phyloP scores from a whole-genome alignment of 768 basidiomycete species.

The Leucocoprinus leucothites region DNA sequence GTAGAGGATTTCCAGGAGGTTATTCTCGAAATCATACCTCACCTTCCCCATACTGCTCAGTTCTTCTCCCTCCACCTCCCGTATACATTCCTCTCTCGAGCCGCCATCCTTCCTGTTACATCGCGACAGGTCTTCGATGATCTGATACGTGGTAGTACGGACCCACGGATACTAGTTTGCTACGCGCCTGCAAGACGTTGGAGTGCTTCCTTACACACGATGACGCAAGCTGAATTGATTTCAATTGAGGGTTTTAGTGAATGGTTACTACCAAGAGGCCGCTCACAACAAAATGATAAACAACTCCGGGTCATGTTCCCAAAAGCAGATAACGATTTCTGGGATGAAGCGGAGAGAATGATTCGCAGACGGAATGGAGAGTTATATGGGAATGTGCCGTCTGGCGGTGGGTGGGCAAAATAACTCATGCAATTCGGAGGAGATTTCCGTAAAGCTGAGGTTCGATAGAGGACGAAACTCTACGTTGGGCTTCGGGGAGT shows the following conservation, averaged over 20 bases:
- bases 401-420: no score
- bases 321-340: not conserved
- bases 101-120: not conserved
- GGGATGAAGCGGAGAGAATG: not conserved
- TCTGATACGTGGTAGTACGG: conserved; percentile 1
- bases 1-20: not conserved
- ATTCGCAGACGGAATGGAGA: not conserved
- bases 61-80: conserved; percentile 1
- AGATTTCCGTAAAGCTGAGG: no score
- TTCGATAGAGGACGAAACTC: no score
- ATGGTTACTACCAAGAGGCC: conserved; percentile 4
- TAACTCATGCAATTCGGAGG: no score
- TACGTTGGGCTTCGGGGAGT: no score
- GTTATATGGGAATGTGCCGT: not conserved
- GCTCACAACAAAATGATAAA: not conserved
- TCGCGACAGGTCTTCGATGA: not conserved
- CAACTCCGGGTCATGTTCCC: not conserved
- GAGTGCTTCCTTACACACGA: no score
- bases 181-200: not conserved
- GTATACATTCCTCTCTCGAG: not conserved
- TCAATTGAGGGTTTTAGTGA: not conserved
- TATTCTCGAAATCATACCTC: not conserved
- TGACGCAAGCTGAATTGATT: not conserved
- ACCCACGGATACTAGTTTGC: not conserved
- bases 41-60: not conserved